A percentile compares a stretch with the other conserved stretches of the same genome.
Conservation (phyloP, 2,329 filamentous ascomycete species). For the Penicillium olsonii region DNA sequence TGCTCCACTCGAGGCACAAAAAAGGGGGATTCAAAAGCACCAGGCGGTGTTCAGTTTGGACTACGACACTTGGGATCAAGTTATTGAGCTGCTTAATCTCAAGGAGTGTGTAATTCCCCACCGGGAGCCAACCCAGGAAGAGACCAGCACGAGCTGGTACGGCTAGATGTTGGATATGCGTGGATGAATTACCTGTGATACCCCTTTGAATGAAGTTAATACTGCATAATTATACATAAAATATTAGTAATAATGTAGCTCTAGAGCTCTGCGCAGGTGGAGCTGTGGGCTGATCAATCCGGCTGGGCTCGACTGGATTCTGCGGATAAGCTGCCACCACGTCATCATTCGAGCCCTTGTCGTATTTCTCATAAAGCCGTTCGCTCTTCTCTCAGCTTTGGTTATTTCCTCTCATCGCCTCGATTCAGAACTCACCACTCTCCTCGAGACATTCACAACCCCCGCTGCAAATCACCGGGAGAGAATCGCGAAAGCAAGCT, state of each 20-base stretch:
- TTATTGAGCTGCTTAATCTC: constrained; percentile 76
- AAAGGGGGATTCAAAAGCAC: constrained; percentile 65
- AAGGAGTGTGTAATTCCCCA: constrained; percentile 82
- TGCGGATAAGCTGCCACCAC: neutral
- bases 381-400: neutral
- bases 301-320: constrained; percentile 1
- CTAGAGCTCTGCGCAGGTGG: neutral
- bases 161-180: constrained; percentile 41
- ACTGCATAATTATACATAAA: neutral
- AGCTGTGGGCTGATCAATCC: constrained; percentile 5
- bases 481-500: constrained; percentile 16
- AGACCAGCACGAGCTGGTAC: constrained; percentile 65
- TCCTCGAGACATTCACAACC: neutral
- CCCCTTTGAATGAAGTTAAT: too few species aligned
- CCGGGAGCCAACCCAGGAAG: constrained; percentile 61
- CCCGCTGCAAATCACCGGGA: constrained; percentile 11
- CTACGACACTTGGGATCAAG: constrained; percentile 76
- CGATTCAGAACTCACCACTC: neutral
- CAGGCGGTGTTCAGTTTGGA: constrained; percentile 90
- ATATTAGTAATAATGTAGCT: neutral
- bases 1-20: constrained; percentile 49
- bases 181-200: constrained; percentile 12
- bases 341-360: neutral
- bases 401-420: neutral
- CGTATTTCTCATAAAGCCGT: neutral